These are phyloP conservation scores for Raffaelea deltoideospora DNA, from an alignment of 2,329 filamentous ascomycete genomes.

Conservation along the genomic window DNA sequence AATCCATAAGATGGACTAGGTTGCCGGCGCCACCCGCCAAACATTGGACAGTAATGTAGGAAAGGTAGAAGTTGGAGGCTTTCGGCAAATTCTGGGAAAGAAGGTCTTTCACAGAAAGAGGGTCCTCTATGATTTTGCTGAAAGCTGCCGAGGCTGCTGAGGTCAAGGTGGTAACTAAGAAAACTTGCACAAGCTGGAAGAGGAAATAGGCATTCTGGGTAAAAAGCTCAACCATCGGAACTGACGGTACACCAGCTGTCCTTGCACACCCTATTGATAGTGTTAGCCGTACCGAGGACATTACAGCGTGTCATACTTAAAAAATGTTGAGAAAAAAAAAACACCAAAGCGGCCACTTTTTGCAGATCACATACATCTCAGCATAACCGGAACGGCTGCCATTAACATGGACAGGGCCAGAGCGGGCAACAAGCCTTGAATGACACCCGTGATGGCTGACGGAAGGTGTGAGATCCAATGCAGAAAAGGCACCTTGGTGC, in stretches of 20 bases:
- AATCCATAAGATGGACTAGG: conserved; percentile 55
- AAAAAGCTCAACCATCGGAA: conserved; percentile 57
- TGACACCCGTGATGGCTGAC: conserved; percentile 50
- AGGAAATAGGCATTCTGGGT: conserved; percentile 69
- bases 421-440: conserved; percentile 71
- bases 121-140: conserved; percentile 41
- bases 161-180: conserved; percentile 65
- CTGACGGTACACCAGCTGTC: conserved; percentile 54
- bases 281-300: no score
- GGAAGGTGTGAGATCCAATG: conserved; percentile 62
- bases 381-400: conserved; percentile 63
- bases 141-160: conserved; percentile 54
- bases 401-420: conserved; percentile 69
- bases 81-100: conserved; percentile 51
- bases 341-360: neutral
- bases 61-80: conserved; percentile 66
- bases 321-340: neutral
- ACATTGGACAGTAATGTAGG: conserved; percentile 77
- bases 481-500: conserved; percentile 51
- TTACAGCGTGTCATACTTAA: neutral
- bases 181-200: conserved; percentile 72
- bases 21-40: conserved; percentile 60
- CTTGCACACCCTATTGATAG: conserved; percentile 46
- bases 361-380: conserved; percentile 55
- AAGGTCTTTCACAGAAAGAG: conserved; percentile 35